Conservation (phyloP, 768 basidiomycete genomes). For the Phanerochaete carnosa region DNA sequence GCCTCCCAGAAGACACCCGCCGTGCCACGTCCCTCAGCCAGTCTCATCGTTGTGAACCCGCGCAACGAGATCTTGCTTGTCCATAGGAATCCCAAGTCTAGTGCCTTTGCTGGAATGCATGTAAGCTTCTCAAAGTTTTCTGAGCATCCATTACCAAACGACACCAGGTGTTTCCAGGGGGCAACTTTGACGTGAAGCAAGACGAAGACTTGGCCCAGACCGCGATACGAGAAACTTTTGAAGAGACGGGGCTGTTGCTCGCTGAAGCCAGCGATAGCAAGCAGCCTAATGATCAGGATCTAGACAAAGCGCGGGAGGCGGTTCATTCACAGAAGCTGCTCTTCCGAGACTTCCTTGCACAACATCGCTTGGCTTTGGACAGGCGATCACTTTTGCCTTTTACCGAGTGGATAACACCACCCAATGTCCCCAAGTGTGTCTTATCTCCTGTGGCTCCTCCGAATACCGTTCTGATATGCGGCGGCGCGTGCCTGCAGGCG, state of each 20-base stretch:
- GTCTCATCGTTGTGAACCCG: slow-evolving; percentile 60
- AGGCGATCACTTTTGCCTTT: slow-evolving; percentile 55
- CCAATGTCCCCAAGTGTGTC: slow-evolving; percentile 45
- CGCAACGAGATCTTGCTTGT: slow-evolving; percentile 70
- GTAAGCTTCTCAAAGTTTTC: slow-evolving; percentile 34
- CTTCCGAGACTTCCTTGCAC: slow-evolving; percentile 52
- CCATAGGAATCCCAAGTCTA: slow-evolving; percentile 62
- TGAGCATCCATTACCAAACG: neutral
- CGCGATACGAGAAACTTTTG: slow-evolving; percentile 75
- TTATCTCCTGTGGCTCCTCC: neutral
- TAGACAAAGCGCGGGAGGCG: slow-evolving; percentile 53
- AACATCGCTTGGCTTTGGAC: slow-evolving; percentile 43
- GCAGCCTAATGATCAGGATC: slow-evolving; percentile 26
- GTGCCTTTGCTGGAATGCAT: slow-evolving; percentile 63
- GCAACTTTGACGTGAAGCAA: slow-evolving; percentile 60
- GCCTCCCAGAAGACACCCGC: slow-evolving; percentile 4
- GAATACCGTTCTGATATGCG: neutral
- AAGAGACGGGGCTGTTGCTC: slow-evolving; percentile 67
- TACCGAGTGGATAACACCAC: slow-evolving; percentile 75
- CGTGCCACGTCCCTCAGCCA: slow-evolving; percentile 60
- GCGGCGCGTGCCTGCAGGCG: slow-evolving; percentile 42
- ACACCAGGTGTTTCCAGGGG: slow-evolving; percentile 74
- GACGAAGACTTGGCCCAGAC: slow-evolving; percentile 56
- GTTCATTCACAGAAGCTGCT: slow-evolving; percentile 50
- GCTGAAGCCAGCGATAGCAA: slow-evolving; percentile 34